These are phyloP conservation scores for Paramecium sexaurelia DNA, from an alignment of 73 alveolate genomes.

Conservation along the genomic window DNA sequence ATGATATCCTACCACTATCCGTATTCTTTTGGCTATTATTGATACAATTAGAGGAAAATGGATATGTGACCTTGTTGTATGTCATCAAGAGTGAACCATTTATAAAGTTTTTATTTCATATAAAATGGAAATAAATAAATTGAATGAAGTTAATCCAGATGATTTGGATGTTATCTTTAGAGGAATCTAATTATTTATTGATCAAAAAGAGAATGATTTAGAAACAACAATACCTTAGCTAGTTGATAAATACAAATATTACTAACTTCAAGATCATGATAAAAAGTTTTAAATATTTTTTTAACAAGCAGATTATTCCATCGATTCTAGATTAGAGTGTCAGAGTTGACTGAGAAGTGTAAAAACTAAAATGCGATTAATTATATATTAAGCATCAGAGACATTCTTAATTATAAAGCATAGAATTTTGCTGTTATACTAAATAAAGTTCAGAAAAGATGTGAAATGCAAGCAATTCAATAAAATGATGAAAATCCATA, in stretches of 20 bases:
- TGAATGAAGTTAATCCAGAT: constrained; percentile 22
- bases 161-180: constrained; percentile 31
- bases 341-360: constrained; percentile 28
- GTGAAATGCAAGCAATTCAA: not conserved
- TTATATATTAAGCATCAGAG: not conserved
- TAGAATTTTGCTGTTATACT: constrained; percentile 42
- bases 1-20: not conserved
- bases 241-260: constrained; percentile 12
- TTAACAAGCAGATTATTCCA: constrained; percentile 7
- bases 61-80: not conserved
- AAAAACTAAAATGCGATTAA: constrained; percentile 13
- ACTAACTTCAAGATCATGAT: constrained; percentile 22
- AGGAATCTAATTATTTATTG: not conserved
- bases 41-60: not conserved
- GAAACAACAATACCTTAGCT: not conserved
- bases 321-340: not conserved
- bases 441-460: not conserved
- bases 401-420: not conserved
- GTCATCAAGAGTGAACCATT: constrained; percentile 39
- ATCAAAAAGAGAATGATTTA: constrained; percentile 25
- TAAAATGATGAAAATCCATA: not conserved
- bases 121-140: constrained; percentile 42
- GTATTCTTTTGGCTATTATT: not conserved
- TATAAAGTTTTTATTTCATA: not conserved
- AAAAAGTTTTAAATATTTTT: constrained; percentile 2